A percentile compares a stretch with the other conserved stretches of the same genome.
Conservation (phyloP, 192 early-diverging fungal species). For the Backusella tuberculispora region DNA sequence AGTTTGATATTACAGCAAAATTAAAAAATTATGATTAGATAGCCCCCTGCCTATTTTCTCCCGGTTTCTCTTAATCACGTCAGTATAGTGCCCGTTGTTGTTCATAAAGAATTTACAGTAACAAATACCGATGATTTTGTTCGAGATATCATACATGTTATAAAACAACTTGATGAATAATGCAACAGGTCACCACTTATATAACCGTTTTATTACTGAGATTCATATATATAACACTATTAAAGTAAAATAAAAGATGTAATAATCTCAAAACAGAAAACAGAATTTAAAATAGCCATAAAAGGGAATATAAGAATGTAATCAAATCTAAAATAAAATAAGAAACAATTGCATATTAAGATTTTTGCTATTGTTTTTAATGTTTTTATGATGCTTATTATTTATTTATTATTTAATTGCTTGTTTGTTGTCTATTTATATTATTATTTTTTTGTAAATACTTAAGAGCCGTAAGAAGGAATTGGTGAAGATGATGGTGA, state of each 20-base stretch:
- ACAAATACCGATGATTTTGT: conserved; percentile 30
- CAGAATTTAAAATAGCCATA: neutral
- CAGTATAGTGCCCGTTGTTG: conserved; percentile 68
- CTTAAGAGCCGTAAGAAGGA: neutral
- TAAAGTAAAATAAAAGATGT: neutral
- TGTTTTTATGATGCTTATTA: neutral
- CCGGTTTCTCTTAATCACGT: conserved; percentile 48
- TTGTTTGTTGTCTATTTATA: too few relatives aligned
- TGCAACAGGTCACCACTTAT: too few relatives aligned
- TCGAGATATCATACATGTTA: conserved; percentile 30
- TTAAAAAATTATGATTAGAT: conserved; percentile 74
- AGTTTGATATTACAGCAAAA: conserved; percentile 61
- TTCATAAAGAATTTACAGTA: conserved; percentile 54
- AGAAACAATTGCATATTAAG: neutral
- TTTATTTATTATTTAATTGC: too few relatives aligned
- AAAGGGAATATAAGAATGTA: neutral
- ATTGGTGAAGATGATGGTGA: neutral
- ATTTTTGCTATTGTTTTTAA: neutral
- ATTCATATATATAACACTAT: neutral
- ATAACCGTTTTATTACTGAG: too few relatives aligned
- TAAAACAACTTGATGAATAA: conserved; percentile 22
- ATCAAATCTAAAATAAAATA: neutral
- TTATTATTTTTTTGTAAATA: neutral
- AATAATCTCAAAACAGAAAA: neutral
- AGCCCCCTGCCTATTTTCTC: conserved; percentile 72